Percentiles rank a stretch among this genome's conserved stretches.
Conservation (phyloP, 2,329 filamentous ascomycete species). For the Diaporthe citrichinensis region DNA sequence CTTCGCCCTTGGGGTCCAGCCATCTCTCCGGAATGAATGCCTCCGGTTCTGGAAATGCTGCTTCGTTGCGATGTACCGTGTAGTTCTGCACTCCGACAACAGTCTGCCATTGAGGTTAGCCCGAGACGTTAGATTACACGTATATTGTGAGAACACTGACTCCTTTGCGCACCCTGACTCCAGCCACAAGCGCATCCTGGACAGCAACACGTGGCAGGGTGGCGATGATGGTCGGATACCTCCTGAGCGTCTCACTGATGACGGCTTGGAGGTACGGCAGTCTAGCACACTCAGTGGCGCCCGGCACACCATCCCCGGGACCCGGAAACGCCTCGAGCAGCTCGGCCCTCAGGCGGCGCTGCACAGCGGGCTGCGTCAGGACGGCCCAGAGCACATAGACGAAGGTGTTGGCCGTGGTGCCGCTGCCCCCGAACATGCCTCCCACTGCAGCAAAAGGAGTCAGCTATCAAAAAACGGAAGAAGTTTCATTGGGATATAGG, state of each 20-base stretch:
- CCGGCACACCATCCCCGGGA: neutral
- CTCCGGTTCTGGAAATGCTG: neutral
- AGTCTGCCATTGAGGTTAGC: neutral
- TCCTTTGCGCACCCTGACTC: neutral
- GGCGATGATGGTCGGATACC: constrained; percentile 5
- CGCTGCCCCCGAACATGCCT: constrained; percentile 1
- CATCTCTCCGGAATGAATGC: neutral
- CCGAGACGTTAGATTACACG: neutral
- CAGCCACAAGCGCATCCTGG: neutral
- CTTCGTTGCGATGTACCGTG: neutral
- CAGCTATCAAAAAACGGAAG: too few relatives aligned
- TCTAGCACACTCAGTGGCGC: neutral
- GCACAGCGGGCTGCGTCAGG: neutral
- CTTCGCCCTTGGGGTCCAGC: neutral
- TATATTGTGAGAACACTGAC: neutral
- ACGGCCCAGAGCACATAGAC: neutral
- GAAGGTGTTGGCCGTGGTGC: neutral
- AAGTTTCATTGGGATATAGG: too few relatives aligned
- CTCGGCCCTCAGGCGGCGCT: neutral
- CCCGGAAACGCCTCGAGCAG: neutral
- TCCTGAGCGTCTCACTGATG: constrained; percentile 6
- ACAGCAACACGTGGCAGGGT: constrained; percentile 8
- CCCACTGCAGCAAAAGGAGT: too few relatives aligned
- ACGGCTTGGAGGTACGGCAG: constrained; percentile 8
- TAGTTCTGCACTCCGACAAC: neutral